Evolutionary conservation across 345 rosid genomes (phyloP), one percentile per base, ranked within the genome.

Genomic region (Gynandropsis gynandra): DNA sequence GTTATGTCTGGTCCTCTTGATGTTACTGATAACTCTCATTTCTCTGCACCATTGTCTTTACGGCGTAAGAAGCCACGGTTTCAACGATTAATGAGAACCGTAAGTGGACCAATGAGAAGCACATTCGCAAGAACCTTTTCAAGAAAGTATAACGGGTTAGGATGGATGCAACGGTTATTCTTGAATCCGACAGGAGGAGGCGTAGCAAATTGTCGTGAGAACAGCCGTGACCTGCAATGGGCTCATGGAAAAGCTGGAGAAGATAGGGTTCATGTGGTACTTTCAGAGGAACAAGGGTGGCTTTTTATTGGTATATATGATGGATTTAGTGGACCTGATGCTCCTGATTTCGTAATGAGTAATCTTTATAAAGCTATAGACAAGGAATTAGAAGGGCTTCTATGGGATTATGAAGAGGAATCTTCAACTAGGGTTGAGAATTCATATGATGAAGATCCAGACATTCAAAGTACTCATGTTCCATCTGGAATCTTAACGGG

Each of bases 171-270:
- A 12, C 74, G 89, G 34, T 72, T 76, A 72, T 76, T 89, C 76
- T 68, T 80, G 78, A 81, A 80, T 52, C 88, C 92, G n/a, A 71
- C 60, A 61, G 57, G 59, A 19, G 48, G 36, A 27, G 61, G 47
- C 12, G 47, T 62, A 18, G 71, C 62, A 7, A 74, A 75, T 17
- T 65, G 65, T 60, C n/a, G 60, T 20, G 73, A 54, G 5, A 2
- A 2, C 29, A 24, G 29, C 29, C 5, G 40, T 24, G 41, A 14
- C 21, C 61, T 92, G 13, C 87, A 87, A 46, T 90, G 98, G 98
- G 95, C 89, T 1, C 77, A 87, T 9, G 98, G 96, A 17, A 90
- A 80, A 70, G 98, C 98, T 2, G 98, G 98, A 1, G 98, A 92
- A 74, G 98, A 92, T 74, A 72, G 95, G 34, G 84, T 83, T 10